Evolutionary conservation across 2,329 filamentous ascomycete genomes (phyloP).

Genomic region (Tricladium varicosporioides): DNA sequence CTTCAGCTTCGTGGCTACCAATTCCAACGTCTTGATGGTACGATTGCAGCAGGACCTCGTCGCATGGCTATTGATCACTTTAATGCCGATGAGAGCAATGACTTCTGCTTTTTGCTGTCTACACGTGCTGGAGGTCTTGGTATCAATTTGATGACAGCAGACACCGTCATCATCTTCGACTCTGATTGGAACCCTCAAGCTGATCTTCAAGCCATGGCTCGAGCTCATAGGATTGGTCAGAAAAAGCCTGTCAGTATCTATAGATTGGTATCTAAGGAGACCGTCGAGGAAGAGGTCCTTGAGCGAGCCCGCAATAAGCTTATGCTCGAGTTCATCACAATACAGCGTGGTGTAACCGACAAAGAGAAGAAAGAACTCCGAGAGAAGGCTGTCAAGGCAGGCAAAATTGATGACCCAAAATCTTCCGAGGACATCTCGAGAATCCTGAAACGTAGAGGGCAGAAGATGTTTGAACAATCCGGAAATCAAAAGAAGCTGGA

Average conservation of each 20-base stretch:
- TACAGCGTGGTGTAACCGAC: conserved; percentile 94
- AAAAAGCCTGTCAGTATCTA: conserved; percentile 96
- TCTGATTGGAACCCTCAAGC: conserved; percentile 99
- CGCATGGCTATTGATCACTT: conserved; percentile 97
- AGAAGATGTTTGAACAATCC: conserved; percentile 98
- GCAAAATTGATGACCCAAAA: conserved; percentile 76
- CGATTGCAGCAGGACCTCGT: conserved; percentile 82
- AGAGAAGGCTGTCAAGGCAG: conserved; percentile 76
- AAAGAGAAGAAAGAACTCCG: conserved; percentile 78
- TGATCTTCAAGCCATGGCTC: conserved; percentile 96
- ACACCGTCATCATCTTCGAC: conserved; percentile 96
- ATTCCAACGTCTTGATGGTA: conserved; percentile 93
- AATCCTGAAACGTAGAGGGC: conserved; percentile 95
- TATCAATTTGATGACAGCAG: conserved; percentile 98
- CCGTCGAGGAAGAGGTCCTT: conserved; percentile 95
- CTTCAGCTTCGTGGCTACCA: conserved; percentile 89
- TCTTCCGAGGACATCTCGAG: conserved; percentile 94
- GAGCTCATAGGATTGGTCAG: conserved; percentile 96
- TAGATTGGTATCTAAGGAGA: conserved; percentile 94
- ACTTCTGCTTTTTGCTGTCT: conserved; percentile 94
- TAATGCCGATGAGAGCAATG: conserved; percentile 92
- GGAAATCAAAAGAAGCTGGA: conserved; percentile 96
- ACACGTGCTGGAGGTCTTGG: conserved; percentile 96
- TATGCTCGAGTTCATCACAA: conserved; percentile 94
- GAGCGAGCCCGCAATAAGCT: conserved; percentile 97